Conservation (phyloP, 2,329 filamentous ascomycete species). For the Immersiporthe knoxdaviesiana region DNA sequence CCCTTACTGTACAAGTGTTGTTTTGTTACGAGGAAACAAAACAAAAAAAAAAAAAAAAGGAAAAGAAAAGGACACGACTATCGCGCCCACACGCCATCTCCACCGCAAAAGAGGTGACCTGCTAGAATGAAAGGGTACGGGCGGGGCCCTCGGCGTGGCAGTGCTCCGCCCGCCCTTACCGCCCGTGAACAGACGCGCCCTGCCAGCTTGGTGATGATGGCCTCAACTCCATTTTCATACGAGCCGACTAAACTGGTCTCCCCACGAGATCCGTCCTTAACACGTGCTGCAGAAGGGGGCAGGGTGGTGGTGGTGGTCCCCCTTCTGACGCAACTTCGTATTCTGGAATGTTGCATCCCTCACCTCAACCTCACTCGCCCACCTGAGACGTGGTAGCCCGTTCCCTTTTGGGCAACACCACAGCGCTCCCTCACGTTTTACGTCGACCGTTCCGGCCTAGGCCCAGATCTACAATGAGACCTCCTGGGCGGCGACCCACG, state of each 20-base stretch:
- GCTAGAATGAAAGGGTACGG: conserved; percentile 1
- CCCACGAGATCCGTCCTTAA: neutral
- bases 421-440: conserved; percentile 10
- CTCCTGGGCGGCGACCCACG: conserved; percentile 17
- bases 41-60: neutral
- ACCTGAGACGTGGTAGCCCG: conserved; percentile 23
- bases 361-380: conserved; percentile 1
- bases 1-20: neutral
- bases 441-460: conserved; percentile 23
- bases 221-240: neutral
- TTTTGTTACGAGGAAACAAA: neutral
- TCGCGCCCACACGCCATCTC: neutral
- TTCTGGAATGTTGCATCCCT: conserved; percentile 12
- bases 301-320: too few species aligned
- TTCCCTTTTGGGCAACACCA: conserved; percentile 20
- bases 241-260: neutral
- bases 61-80: neutral
- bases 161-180: conserved; percentile 7
- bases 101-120: neutral
- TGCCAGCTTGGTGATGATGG: neutral
- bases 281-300: neutral
- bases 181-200: conserved; percentile 1
- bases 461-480: neutral
- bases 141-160: conserved; percentile 9
- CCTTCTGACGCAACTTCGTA: conserved; percentile 17